Base-by-base conservation (phyloP, 768 basidiomycete species). In the Cystoderma amianthinum region DNA sequence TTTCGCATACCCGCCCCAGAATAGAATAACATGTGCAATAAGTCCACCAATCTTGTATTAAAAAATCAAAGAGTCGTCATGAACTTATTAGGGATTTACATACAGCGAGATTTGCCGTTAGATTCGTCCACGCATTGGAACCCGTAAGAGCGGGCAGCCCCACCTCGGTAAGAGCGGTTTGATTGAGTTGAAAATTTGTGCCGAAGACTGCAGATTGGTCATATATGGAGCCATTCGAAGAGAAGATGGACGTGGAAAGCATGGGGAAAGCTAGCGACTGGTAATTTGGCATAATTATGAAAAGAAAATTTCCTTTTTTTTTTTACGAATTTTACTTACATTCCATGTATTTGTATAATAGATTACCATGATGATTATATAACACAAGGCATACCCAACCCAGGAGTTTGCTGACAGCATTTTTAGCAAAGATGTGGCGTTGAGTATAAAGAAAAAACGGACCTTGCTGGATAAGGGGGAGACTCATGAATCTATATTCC, bases 311-410 rank as follows among this genome's bases (percentile, higher is more conserved):
- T 13, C 25, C 15, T 4, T 13, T 19, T 9, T 5, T 38, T 11
- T 11, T 5, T 38, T 15, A 38, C 5, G 9, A 30, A 20, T 11
- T 11, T 12, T 13, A 60, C 64, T 49, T 51, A 74, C 79, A 46
- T 72, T 69, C 78, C 79, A 83, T 4, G 65, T 59, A 49, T 83
- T 74, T n/a, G 71, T 67, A 47, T 80, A 82, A 57, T 78, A 83
- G 32, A 83, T 74, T 2, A 41, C 74, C 59, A 72, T 64, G 32
- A 80, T 64, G 0, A 62, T 63, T 28, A 73, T 51, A 49, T 80
- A 82, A 48, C 74, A 79, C 34, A 81, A 52, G 11, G 53, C 47
- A 44, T 62, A 66, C 3, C 80, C 80, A 21, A 78, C 48, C 75
- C 77, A 79, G 0, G 74, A 71, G 51, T 81, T 83, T 0, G 67